Evolutionary conservation across 202 grass and related monocot species (phyloP), one percentile per base, ranked within the genome.

Genomic region (Schoenoplectus tabernaemontani): DNA sequence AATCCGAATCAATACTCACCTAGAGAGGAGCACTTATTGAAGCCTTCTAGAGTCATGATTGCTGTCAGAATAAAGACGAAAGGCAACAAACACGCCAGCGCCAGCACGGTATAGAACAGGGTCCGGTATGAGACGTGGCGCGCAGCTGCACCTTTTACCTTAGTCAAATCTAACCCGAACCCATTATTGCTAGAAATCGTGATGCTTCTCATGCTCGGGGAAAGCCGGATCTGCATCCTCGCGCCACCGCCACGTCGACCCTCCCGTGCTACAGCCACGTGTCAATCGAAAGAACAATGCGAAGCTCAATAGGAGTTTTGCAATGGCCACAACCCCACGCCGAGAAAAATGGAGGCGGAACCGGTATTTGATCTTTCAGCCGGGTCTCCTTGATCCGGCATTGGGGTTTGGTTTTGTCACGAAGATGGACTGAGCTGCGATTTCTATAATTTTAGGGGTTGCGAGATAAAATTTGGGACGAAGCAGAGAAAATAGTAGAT

Each of bases 171-270:
- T 74, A 97, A 86, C 51, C 78, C 78, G 78, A 97, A 85, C 80
- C 93, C 93, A 87, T 92, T 84, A 81, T 88, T 92, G 77, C 82
- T 97, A 57, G 93, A 93, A 85, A 97, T 97, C 85, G 93, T 97
- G 85, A 97, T 93, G 87, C 91, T 97, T 90, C 93, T 97, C 93
- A 97, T 91, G 89, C 93, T 93, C 61, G 93, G 93, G 78, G 93
- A 97, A 38, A 97, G 83, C 85, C 93, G 91, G 91, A 97, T 97
- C 91, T 97, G 93, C 93, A 97, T 97, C 90, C 78, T 87, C 60
- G 89, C 81, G 81, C 19, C 46, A 59, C 20, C 37, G 39, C 77
- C 75, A 72, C 64, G 87, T 64, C 81, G 59, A 57, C 56, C 86
- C 28, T 58, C 73, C 23, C n/a, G 64, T 73, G 42, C 37, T 36